These are phyloP conservation scores for Sphaceloma murrayae DNA, from an alignment of 2,329 filamentous ascomycete species.

Conservation along the genomic window DNA sequence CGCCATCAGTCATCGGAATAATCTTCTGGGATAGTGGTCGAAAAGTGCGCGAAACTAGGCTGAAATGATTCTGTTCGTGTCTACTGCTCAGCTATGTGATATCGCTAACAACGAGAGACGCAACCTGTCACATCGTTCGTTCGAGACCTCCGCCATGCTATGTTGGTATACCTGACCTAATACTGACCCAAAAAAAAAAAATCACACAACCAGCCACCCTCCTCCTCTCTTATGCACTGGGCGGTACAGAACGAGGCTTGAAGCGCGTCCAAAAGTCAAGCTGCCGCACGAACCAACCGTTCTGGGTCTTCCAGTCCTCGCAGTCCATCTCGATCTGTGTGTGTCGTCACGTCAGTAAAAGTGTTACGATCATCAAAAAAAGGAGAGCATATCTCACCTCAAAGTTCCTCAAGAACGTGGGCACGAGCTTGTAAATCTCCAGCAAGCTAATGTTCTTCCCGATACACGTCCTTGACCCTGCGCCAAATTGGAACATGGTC, in stretches of 20 bases:
- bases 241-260: conserved; percentile 25
- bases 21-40: too few relatives aligned
- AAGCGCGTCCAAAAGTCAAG: conserved; percentile 38
- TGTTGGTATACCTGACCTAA: background rate
- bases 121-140: too few relatives aligned
- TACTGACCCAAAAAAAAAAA: background rate
- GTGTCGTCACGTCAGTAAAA: conserved; percentile 3
- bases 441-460: conserved; percentile 46
- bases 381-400: conserved; percentile 36
- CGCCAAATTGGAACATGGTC: conserved; percentile 64
- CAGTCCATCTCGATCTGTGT: conserved; percentile 34
- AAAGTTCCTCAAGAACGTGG: conserved; percentile 54
- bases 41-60: too few relatives aligned
- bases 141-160: background rate
- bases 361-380: background rate
- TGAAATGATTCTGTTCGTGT: too few relatives aligned
- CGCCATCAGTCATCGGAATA: too few relatives aligned
- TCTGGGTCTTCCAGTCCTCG: conserved; percentile 40
- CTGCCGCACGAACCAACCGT: conserved; percentile 47
- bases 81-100: too few relatives aligned
- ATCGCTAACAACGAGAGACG: background rate
- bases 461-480: conserved; percentile 58
- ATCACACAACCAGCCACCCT: background rate
- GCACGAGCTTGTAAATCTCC: conserved; percentile 44
- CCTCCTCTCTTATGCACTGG: conserved; percentile 3